phyloP scores from a whole-genome alignment of 495 filamentous ascomycete species.

The Chlorociboria aeruginascens region DNA sequence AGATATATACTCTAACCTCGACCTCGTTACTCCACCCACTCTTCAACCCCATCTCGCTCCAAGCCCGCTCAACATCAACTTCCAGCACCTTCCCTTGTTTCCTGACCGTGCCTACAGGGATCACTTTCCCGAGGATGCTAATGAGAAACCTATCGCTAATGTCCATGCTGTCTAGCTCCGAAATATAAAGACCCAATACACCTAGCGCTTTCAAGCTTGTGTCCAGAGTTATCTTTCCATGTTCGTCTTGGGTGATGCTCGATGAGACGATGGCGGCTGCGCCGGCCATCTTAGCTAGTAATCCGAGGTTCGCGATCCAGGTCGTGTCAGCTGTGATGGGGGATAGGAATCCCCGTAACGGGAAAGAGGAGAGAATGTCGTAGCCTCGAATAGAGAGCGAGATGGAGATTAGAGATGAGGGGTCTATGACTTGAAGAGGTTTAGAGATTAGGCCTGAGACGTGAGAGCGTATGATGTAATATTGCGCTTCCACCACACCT shows the following conservation, averaged over 20 bases:
- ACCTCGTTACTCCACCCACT: constrained; percentile 81
- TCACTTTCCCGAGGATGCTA: constrained; percentile 53
- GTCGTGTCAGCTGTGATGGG: constrained; percentile 24
- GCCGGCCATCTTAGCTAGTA: constrained; percentile 84
- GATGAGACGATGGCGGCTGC: constrained; percentile 59
- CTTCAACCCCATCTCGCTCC: constrained; percentile 59
- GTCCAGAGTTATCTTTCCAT: constrained; percentile 49
- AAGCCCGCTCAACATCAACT: constrained; percentile 67
- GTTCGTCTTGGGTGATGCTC: constrained; percentile 41
- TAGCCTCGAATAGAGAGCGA: constrained; percentile 53
- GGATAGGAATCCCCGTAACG: constrained; percentile 42
- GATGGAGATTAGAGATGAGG: constrained; percentile 39
- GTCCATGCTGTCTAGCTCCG: constrained; percentile 43
- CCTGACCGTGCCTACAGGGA: constrained; percentile 54
- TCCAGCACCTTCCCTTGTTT: constrained; percentile 54
- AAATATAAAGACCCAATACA: constrained; percentile 64
- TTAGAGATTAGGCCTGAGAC: constrained; percentile 49
- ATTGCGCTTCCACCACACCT: constrained; percentile 39
- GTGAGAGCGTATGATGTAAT: constrained; percentile 66
- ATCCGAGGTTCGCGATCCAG: constrained; percentile 56
- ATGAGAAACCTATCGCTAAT: constrained; percentile 63
- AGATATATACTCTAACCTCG: constrained; percentile 52
- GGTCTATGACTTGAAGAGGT: constrained; percentile 27
- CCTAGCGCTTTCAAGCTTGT: constrained; percentile 73
- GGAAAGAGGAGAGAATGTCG: constrained; percentile 73